These are phyloP conservation scores for Inonotus obliquus DNA, from an alignment of 1,284 basidiomycete species.

Conservation along the genomic window DNA sequence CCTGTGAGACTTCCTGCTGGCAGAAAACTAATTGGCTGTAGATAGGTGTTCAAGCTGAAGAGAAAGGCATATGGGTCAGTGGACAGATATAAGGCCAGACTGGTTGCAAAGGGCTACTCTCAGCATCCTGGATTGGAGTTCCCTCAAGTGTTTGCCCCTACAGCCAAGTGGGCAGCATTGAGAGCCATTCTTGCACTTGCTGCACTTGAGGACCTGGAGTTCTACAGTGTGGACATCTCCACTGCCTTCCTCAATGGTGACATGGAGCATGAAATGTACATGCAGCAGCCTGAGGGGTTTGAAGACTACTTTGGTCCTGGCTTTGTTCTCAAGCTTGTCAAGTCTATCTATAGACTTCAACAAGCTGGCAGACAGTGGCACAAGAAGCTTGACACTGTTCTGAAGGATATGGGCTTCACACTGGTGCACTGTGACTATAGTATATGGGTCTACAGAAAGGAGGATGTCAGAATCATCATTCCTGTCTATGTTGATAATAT, in stretches of 20 bases:
- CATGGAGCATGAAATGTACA: slow-evolving; percentile 30
- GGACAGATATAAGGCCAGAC: neutral
- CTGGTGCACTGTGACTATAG: too few species aligned
- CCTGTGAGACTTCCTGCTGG: too few species aligned
- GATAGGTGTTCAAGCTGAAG: too few species aligned
- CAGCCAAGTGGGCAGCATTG: slow-evolving; percentile 29
- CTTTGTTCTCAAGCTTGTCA: slow-evolving; percentile 19
- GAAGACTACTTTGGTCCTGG: slow-evolving; percentile 18
- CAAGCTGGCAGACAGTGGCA: slow-evolving; percentile 28
- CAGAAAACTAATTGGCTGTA: too few species aligned
- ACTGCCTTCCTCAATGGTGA: slow-evolving; percentile 31
- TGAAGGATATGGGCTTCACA: neutral
- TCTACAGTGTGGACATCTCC: slow-evolving; percentile 33
- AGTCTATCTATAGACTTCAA: slow-evolving; percentile 18
- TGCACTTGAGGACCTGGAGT: slow-evolving; percentile 24
- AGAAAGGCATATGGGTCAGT: too few species aligned
- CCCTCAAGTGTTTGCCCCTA: slow-evolving; percentile 30
- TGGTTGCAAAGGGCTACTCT: neutral
- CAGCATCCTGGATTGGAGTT: neutral
- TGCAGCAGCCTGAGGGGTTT: slow-evolving; percentile 30
- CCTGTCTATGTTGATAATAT: slow-evolving; percentile 21
- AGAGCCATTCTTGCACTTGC: slow-evolving; percentile 14
- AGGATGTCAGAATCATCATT: slow-evolving; percentile 11
- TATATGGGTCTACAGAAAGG: slow-evolving; percentile 16
- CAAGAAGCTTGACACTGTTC: neutral